These are phyloP conservation scores for Darksidea phi DNA, from an alignment of 495 filamentous ascomycete genomes.

Conservation along the genomic window DNA sequence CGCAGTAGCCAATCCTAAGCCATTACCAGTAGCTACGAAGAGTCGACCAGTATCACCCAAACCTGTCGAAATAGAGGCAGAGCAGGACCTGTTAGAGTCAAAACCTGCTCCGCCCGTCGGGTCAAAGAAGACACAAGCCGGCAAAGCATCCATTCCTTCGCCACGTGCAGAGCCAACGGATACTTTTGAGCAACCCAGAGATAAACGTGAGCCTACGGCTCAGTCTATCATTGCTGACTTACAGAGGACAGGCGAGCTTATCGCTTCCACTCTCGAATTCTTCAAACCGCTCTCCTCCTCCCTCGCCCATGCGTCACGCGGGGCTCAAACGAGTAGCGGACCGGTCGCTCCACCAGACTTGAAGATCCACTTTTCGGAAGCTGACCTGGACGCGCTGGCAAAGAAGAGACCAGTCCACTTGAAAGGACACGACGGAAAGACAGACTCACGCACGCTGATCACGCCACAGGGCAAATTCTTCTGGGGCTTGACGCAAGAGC, in stretches of 20 bases:
- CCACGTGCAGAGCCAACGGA: conserved; percentile 6
- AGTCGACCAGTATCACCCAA: conserved; percentile 47
- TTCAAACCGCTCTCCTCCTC: conserved; percentile 56
- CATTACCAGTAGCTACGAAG: conserved; percentile 47
- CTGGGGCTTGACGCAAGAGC: conserved; percentile 68
- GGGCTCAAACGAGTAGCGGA: neutral
- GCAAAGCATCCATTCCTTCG: conserved; percentile 20
- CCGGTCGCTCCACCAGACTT: conserved; percentile 22
- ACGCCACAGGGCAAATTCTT: conserved; percentile 78
- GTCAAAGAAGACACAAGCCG: conserved; percentile 6
- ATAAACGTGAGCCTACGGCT: conserved; percentile 27
- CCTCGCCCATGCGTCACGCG: conserved; percentile 36
- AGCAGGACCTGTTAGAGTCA: conserved; percentile 45
- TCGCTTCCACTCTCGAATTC: conserved; percentile 53
- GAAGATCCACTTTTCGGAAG: conserved; percentile 38
- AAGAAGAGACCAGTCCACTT: conserved; percentile 46
- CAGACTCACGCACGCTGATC: conserved; percentile 57
- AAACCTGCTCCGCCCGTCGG: neutral
- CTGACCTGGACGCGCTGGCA: conserved; percentile 39
- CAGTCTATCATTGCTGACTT: conserved; percentile 50
- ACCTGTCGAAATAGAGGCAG: conserved; percentile 39
- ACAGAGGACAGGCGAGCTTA: conserved; percentile 50
- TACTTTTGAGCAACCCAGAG: conserved; percentile 3
- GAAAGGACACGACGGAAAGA: conserved; percentile 38
- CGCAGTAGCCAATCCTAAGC: conserved; percentile 37